Base-by-base conservation (phyloP, 176 grass and related monocot species). In the Eleusine coracana region DNA sequence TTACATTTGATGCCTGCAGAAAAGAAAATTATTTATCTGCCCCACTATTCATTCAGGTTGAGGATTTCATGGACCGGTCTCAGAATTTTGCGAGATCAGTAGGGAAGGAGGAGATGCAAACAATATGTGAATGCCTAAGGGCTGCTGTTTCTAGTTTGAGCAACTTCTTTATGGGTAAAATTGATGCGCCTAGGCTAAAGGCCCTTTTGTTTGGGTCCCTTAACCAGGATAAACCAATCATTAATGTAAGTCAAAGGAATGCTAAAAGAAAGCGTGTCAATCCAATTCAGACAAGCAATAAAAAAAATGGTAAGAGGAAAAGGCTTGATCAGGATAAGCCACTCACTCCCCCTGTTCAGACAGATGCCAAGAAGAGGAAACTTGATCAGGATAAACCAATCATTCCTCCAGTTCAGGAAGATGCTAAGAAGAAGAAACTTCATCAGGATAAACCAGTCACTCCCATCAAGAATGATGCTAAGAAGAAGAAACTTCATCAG, bases 31-130 rank as follows among this genome's bases (percentile, higher is more conserved):
- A 18, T 84, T 84, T 56, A 85, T 85, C 81, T 45, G 46, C 29
- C 40, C 67, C 18, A 61, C 28, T 52, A 81, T 75, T 21, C 58
- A 73, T 89, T 17, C 81, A 98, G 96, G 91, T 98, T 78, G 93
- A 98, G 70, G 96, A 98, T 80, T 98, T 95, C 86, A 84, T 90
- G 85, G 93, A 93, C 70, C 68, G 54, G 17, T 95, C 85, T 38
- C 86, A 98, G 64, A 98, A 98, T 88, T 95, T 98, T 68, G 92
- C 96, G 68, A 90, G 96, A 79, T 77, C 85, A 0, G 90, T 95
- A 25, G 87, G 92, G 59, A 78, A 80, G 70, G 16, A 7, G 8
- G 85, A 87, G 77, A 95, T 95, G 92, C 38, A 80, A 69, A 84
- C 45, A 84, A 98, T 98, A 44, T 86, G 78, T 39, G 66, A 78